Conservation (phyloP, 176 grass and related monocot genomes). For the Paspalum vaginatum region DNA sequence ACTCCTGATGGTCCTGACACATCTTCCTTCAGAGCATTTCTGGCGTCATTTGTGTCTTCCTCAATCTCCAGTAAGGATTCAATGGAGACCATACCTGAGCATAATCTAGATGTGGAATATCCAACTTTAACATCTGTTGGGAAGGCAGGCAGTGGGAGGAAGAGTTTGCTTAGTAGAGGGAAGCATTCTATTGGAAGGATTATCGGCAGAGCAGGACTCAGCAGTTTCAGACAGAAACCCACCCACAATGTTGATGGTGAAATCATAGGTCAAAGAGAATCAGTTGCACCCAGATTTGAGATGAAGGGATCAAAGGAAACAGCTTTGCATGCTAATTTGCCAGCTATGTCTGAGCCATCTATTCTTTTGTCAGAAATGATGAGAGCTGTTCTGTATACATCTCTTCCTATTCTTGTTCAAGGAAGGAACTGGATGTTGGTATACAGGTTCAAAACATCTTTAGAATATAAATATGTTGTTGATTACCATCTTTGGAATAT, state of each 20-base stretch:
- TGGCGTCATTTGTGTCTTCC: constrained; percentile 74
- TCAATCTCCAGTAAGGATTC: constrained; percentile 39
- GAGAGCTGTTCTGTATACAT: constrained; percentile 67
- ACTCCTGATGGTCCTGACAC: constrained; percentile 81
- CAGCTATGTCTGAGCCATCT: constrained; percentile 87
- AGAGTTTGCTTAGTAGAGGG: constrained; percentile 67
- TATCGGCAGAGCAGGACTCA: constrained; percentile 69
- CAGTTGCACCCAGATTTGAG: constrained; percentile 16
- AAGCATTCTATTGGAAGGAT: constrained; percentile 85
- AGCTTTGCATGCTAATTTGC: constrained; percentile 40
- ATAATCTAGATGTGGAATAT: constrained; percentile 51
- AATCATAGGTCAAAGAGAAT: constrained; percentile 42
- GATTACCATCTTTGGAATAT: neutral
- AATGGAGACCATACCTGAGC: constrained; percentile 42
- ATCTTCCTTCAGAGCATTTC: constrained; percentile 90
- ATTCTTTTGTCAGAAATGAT: constrained; percentile 79
- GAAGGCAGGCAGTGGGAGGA: constrained; percentile 66
- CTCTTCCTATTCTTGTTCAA: constrained; percentile 85
- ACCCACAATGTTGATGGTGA: constrained; percentile 44
- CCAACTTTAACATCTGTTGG: constrained; percentile 61
- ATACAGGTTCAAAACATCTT: constrained; percentile 66
- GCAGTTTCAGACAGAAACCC: constrained; percentile 63
- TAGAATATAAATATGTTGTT: neutral
- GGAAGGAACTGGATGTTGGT: constrained; percentile 88
- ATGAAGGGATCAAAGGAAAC: constrained; percentile 46